Percentiles rank a stretch among this genome's conserved stretches.
Conservation (phyloP, 2,329 filamentous ascomycete genomes). For the Diaporthe aspalathi region DNA sequence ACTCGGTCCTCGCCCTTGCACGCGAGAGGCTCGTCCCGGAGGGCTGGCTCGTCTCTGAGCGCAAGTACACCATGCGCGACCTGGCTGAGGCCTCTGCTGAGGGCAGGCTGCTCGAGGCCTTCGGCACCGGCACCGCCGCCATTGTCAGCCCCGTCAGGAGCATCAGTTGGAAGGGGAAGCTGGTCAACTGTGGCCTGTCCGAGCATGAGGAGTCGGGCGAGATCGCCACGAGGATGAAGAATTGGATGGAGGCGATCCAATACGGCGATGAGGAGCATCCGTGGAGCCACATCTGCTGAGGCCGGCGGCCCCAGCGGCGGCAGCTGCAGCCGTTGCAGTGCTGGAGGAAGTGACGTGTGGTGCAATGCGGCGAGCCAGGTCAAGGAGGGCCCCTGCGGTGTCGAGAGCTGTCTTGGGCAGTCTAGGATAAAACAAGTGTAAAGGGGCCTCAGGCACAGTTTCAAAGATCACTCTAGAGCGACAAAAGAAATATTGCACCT, state of each 20-base stretch:
- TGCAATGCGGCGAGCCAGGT: neutral
- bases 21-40: conserved; percentile 83
- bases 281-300: conserved; percentile 78
- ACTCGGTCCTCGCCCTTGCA: conserved; percentile 89
- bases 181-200: conserved; percentile 85
- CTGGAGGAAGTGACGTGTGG: neutral
- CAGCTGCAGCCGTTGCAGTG: too few species aligned
- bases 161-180: conserved; percentile 87
- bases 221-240: conserved; percentile 87
- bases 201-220: conserved; percentile 88
- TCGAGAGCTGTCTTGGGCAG: neutral
- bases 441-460: neutral
- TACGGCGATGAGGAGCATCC: conserved; percentile 93
- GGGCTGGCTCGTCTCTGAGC: conserved; percentile 89
- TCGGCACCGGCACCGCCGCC: conserved; percentile 92
- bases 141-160: conserved; percentile 90
- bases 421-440: neutral
- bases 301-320: neutral
- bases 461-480: conserved; percentile 24
- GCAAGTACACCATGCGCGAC: conserved; percentile 92
- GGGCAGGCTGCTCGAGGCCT: conserved; percentile 90
- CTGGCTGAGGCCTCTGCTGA: conserved; percentile 84
- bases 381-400: neutral
- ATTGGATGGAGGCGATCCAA: conserved; percentile 95
- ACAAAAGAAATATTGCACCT: conserved; percentile 37